Evolutionary conservation across 1,284 basidiomycete species (phyloP).

Genomic region (Ganoderma meredithae): DNA sequence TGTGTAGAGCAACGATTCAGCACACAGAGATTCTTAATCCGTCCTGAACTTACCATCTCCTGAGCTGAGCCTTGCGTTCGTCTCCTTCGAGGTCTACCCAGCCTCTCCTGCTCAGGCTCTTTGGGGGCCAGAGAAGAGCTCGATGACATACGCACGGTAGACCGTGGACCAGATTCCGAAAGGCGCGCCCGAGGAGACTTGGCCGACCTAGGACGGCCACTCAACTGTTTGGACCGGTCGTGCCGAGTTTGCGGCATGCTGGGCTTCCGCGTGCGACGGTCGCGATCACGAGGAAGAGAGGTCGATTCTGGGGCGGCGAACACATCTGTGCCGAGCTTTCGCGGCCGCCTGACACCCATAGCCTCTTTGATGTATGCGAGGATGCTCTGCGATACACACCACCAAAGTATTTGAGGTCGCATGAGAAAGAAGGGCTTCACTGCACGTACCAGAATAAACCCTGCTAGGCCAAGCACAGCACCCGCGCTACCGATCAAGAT

Average conservation of each 20-base stretch:
- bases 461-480: slow-evolving; percentile 21
- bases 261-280: neutral
- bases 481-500: slow-evolving; percentile 26
- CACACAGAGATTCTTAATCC: no score
- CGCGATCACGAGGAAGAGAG: slow-evolving; percentile 9
- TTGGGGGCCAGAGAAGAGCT: neutral
- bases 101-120: neutral
- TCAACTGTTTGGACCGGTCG: neutral
- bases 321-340: neutral
- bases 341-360: neutral
- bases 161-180: neutral
- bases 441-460: slow-evolving; percentile 26
- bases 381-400: slow-evolving; percentile 18
- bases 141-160: no score
- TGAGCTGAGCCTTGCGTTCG: neutral
- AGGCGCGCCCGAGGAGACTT: neutral
- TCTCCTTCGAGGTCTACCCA: neutral
- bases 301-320: neutral
- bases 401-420: neutral
- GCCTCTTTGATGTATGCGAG: slow-evolving; percentile 13
- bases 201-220: neutral
- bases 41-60: neutral
- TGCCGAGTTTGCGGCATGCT: slow-evolving; percentile 7
- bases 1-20: neutral
- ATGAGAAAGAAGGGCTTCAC: neutral